phyloP scores from a whole-genome alignment of 2,329 filamentous ascomycete genomes.

The Onygena corvina region DNA sequence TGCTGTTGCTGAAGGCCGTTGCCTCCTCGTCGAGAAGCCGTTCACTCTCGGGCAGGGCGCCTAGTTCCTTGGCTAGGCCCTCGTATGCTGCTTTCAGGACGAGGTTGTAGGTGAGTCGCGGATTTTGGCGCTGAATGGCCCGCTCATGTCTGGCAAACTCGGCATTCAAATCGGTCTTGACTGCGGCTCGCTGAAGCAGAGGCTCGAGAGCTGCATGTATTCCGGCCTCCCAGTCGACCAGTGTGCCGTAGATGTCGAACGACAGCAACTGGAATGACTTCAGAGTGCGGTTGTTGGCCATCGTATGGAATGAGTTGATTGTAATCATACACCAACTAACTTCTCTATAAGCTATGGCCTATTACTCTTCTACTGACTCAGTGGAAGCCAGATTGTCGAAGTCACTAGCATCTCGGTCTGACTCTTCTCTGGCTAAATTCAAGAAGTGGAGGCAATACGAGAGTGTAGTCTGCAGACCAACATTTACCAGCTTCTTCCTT shows the following conservation, averaged over 20 bases:
- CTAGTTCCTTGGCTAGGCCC: slow-evolving; percentile 24
- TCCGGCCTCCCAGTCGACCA: slow-evolving; percentile 67
- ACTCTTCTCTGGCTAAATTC: no score
- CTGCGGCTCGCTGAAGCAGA: slow-evolving; percentile 32
- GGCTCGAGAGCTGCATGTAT: slow-evolving; percentile 43
- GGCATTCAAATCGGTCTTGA: slow-evolving; percentile 29
- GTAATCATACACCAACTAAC: no score
- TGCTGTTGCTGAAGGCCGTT: slow-evolving; percentile 37
- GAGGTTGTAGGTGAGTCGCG: slow-evolving; percentile 47
- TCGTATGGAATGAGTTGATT: background rate
- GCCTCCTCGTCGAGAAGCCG: slow-evolving; percentile 26
- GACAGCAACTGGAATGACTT: slow-evolving; percentile 44
- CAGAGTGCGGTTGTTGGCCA: slow-evolving; percentile 14
- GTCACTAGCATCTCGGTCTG: no score
- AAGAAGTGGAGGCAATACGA: no score
- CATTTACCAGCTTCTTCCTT: no score
- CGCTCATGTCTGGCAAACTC: slow-evolving; percentile 38
- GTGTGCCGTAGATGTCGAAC: slow-evolving; percentile 70
- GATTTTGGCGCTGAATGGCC: slow-evolving; percentile 42
- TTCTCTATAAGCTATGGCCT: no score
- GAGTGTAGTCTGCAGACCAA: no score
- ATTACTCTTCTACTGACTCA: no score
- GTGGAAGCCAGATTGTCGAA: no score
- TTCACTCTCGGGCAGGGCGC: slow-evolving; percentile 12
- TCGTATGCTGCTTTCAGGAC: slow-evolving; percentile 42